Evolutionary conservation across 805 yeast genomes (phyloP), one percentile per base, ranked within the genome.

Genomic region (Hanseniaspora opuntiae): DNA sequence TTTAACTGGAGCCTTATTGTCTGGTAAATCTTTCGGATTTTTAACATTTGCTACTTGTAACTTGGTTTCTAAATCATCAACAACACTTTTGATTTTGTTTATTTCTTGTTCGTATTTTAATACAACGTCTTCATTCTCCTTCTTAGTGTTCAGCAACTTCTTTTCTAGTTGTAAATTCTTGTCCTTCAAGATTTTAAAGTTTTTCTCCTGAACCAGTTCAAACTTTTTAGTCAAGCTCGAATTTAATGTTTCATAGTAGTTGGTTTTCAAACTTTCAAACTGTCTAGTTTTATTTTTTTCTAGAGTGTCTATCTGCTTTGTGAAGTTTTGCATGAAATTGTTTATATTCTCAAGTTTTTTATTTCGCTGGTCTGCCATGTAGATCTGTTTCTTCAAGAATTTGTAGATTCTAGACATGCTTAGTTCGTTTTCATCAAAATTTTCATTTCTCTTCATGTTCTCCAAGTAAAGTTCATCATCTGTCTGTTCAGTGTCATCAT

Each of bases 291-390:
- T 42, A 7, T 44, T 25, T 37, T 42, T 41, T 22, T 51, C 54
- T 11, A 51, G n/a, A 4, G 17, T n/a, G 7, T 63, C 68, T 9
- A 66, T 47, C 52, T 62, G 63, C 1, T 63, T 56, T 3, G 63
- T 74, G 59, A 79, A 84, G 55, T 72, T 74, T 42, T 67, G 65
- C 55, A 84, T 63, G 58, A 81, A 83, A 24, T 66, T 68, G 36
- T 77, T 79, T 41, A 84, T 68, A 11, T 82, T 73, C 45, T 69
- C 68, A 52, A 83, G 63, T 55, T 79, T 73, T 57, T 76, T 70
- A 58, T 74, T 79, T 59, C 83, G 84, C 51, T 79, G 71, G 58
- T 76, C 80, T 53, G 79, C 79, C 57, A 75, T 71, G 50, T 79
- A 73, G 19, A 84, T 66, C 52, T 79, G 78, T 30, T 75, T 68